These are phyloP conservation scores for Saccharum hybrid DNA, from an alignment of 202 grass and related monocot species.

Conservation along the genomic window DNA sequence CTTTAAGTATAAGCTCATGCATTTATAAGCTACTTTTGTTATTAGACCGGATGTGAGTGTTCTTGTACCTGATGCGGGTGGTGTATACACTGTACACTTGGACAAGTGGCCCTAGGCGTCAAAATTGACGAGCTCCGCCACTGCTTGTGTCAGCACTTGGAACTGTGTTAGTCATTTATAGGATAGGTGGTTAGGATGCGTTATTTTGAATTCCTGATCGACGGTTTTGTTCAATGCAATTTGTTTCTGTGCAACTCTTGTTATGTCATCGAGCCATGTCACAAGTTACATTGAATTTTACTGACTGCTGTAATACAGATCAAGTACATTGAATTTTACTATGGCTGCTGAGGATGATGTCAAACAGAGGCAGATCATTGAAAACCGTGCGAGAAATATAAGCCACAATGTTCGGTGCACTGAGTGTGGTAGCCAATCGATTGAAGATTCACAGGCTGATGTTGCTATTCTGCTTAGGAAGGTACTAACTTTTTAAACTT, in stretches of 20 bases:
- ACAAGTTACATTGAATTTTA: no score
- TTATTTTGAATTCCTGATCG: background rate
- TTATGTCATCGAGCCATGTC: background rate
- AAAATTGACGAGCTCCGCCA: no score
- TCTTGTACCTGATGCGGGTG: no score
- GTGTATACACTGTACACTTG: no score
- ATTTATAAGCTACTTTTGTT: no score
- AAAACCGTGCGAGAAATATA: conserved; percentile 84
- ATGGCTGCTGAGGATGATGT: conserved; percentile 71
- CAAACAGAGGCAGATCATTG: conserved; percentile 72
- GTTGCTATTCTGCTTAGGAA: conserved; percentile 91
- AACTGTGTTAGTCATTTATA: background rate
- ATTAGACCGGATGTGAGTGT: no score
- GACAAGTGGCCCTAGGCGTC: no score
- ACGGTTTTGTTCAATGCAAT: background rate
- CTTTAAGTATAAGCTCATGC: no score
- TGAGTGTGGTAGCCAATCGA: conserved; percentile 96
- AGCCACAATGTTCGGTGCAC: conserved; percentile 95
- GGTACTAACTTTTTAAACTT: conserved; percentile 45
- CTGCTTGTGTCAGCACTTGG: no score
- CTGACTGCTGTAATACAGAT: background rate
- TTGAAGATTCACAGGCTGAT: conserved; percentile 98
- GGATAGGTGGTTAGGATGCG: background rate
- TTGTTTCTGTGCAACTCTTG: background rate
- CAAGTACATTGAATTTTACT: conserved; percentile 17